These are phyloP conservation scores for Neonothopanus nambi DNA, from an alignment of 1,284 basidiomycete genomes.

Conservation along the genomic window DNA sequence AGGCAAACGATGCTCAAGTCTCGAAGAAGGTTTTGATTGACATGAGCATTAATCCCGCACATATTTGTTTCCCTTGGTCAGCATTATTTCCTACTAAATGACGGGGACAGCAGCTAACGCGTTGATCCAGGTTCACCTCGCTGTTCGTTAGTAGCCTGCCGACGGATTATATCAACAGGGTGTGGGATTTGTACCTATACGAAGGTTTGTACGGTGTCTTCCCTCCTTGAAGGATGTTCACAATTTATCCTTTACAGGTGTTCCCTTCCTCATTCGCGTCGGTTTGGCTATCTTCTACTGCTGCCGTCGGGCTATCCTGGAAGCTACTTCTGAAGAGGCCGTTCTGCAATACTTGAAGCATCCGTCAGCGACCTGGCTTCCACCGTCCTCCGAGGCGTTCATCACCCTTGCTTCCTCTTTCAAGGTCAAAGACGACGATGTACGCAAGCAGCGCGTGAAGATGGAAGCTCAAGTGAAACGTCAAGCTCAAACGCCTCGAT, in stretches of 20 bases:
- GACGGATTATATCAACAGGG: constrained; percentile 70
- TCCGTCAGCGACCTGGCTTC: constrained; percentile 55
- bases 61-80: constrained; percentile 66
- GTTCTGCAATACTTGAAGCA: constrained; percentile 51
- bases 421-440: constrained; percentile 82
- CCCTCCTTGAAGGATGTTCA: background rate
- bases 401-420: constrained; percentile 60
- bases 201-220: constrained; percentile 57
- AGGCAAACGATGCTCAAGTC: constrained; percentile 62
- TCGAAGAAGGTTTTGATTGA: constrained; percentile 71
- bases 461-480: constrained; percentile 67
- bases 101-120: background rate
- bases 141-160: constrained; percentile 83
- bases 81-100: constrained; percentile 19
- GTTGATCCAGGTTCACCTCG: constrained; percentile 58
- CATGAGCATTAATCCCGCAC: constrained; percentile 55
- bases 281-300: constrained; percentile 74
- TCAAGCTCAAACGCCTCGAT: constrained; percentile 45
- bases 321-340: constrained; percentile 48
- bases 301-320: constrained; percentile 60
- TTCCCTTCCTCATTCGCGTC: constrained; percentile 79
- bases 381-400: constrained; percentile 61
- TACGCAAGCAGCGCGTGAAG: constrained; percentile 74
- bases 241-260: constrained; percentile 45
- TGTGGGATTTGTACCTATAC: constrained; percentile 88